phyloP scores from a whole-genome alignment of 345 rosid species.

The Eutrema heterophyllum region DNA sequence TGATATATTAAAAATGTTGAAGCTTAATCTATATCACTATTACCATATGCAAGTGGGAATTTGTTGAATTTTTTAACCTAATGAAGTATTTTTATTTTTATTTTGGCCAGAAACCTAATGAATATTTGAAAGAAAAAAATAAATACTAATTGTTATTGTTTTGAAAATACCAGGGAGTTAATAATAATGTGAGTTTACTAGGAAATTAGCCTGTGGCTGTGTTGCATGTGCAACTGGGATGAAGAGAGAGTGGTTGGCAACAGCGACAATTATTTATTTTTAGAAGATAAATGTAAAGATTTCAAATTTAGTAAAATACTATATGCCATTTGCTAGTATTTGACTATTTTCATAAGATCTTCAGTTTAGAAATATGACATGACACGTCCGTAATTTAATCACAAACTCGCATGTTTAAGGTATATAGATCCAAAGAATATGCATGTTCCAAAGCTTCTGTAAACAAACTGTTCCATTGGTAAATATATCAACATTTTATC shows the following conservation, averaged over 20 bases:
- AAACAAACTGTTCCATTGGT: too few relatives aligned
- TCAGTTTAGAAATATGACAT: background rate
- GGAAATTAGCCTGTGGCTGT: conserved; percentile 5
- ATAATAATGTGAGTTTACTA: background rate
- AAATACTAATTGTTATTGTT: background rate
- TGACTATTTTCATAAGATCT: background rate
- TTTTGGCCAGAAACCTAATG: too few relatives aligned
- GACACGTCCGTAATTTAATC: background rate
- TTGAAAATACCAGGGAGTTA: background rate
- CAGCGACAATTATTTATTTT: background rate
- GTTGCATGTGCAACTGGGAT: conserved; percentile 28
- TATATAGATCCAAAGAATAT: background rate
- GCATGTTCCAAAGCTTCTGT: background rate
- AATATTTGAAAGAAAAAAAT: background rate
- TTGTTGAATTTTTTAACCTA: background rate
- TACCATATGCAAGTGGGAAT: background rate
- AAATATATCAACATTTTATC: too few relatives aligned
- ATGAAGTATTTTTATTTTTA: too few relatives aligned
- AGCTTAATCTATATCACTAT: background rate
- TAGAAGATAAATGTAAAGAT: background rate
- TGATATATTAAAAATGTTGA: background rate
- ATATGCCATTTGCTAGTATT: background rate
- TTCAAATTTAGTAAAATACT: conserved; percentile 14
- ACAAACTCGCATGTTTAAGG: background rate
- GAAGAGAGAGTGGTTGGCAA: conserved; percentile 21